Base-by-base conservation (phyloP, 1,284 basidiomycete species). In the Trichosporon sp. region DNA sequence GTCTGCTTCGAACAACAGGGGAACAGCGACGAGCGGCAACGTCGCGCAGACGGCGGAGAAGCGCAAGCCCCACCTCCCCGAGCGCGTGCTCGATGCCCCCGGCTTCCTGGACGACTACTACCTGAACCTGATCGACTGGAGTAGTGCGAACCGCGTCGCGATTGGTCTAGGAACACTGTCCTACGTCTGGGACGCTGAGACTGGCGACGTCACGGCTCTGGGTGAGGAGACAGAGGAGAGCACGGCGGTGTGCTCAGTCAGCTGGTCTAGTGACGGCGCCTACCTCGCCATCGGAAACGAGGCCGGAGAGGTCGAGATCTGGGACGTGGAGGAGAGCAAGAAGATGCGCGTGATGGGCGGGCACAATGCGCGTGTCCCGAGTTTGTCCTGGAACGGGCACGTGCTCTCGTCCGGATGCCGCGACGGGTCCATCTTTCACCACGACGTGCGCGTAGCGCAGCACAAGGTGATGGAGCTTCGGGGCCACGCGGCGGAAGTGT, bases 71-170 rank as follows among this genome's bases (percentile, higher is more conserved):
- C 80, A 94, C 90, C 0, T 90, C 89, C 73, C 94, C 91, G 93
- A 97, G 78, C 89, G 94, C 31, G 94, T 98, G 1, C 87, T 99
- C 11, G 97, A 99, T 78, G 97, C 97, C 0, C 95, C 96, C 0
- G 94, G 93, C 1, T 92, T 98, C 86, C 88, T 92, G 54, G 94
- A 98, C 77, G 97, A 99, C 84, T 99, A 97, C 83, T 99, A 99
- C 82, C 90, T 98, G 78, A 99, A 99, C 82, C 87, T 99, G 43
- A 85, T 98, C 70, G 89, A 91, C 59, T 99, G 96, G 96, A 92
- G 91, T 46, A 87, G 87, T 38, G 89, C 89, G 71, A 98, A 99
- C 83, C 86, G 91, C 40, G 89, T 98, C 3, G 94, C 92, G 0
- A 94, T 98, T 71, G 95, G 92, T 0, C 88, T 98, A 2, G 91